Conservation (phyloP, 192 early-diverging fungal species). For the Fimicolochytrium jonesii region DNA sequence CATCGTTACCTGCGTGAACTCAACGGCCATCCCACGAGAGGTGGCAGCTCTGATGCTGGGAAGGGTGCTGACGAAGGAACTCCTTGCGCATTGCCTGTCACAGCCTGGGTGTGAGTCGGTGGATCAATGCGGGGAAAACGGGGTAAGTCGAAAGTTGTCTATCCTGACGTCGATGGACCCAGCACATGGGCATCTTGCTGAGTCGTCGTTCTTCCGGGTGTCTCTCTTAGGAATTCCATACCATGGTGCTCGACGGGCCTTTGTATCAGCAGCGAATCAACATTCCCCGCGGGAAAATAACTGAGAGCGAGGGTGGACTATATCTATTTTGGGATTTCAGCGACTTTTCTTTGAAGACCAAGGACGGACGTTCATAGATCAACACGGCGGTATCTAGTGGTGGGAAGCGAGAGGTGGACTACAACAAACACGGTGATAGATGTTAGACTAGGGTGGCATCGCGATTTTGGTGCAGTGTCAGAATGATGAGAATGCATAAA, state of each 20-base stretch:
- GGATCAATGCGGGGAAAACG: slow-evolving; percentile 16
- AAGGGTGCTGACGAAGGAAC: neutral
- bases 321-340: neutral
- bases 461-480: no score
- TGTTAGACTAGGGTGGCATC: no score
- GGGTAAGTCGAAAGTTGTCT: no score
- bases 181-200: no score
- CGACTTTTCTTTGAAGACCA: no score
- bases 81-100: neutral
- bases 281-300: neutral
- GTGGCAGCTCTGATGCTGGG: slow-evolving; percentile 1
- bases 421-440: no score
- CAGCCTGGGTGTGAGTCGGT: neutral
- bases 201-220: no score
- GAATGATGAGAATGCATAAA: no score
- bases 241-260: slow-evolving; percentile 14
- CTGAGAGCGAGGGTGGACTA: neutral
- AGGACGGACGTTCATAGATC: no score
- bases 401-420: no score
- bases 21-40: neutral
- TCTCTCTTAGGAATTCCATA: slow-evolving; percentile 21
- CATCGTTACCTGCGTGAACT: slow-evolving; percentile 16
- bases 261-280: slow-evolving; percentile 3
- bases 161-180: no score
- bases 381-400: no score